Percentiles rank a stretch among this genome's conserved stretches.
Evolutionary conservation across 2,329 filamentous ascomycete species (phyloP).

Genomic region (Daldinia sp.): DNA sequence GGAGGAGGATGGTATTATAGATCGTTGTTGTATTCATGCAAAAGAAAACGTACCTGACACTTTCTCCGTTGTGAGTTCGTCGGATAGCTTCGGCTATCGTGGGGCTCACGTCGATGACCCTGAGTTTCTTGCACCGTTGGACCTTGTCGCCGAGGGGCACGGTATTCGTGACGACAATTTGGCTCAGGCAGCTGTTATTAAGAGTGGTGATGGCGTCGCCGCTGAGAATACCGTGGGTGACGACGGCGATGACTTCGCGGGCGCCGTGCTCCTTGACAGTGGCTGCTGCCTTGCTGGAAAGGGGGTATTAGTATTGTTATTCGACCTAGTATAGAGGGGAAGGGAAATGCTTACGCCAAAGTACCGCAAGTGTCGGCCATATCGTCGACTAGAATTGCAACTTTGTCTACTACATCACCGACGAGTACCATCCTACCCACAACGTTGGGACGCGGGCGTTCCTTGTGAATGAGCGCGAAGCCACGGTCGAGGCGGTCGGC

Average conservation of each 20-base stretch:
- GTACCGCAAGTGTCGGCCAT: slow-evolving; percentile 98
- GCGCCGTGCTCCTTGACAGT: slow-evolving; percentile 90
- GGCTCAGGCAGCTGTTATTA: slow-evolving; percentile 75
- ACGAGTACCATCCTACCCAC: slow-evolving; percentile 96
- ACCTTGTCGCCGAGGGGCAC: slow-evolving; percentile 82
- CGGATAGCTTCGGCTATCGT: slow-evolving; percentile 72
- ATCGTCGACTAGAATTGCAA: slow-evolving; percentile 96
- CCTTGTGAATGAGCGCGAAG: slow-evolving; percentile 97
- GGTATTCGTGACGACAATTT: slow-evolving; percentile 83
- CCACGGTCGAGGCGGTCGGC: slow-evolving; percentile 90
- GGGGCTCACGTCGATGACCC: slow-evolving; percentile 83
- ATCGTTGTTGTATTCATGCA: neutral
- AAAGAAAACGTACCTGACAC: slow-evolving; percentile 61
- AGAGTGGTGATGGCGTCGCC: slow-evolving; percentile 77
- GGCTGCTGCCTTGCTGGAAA: slow-evolving; percentile 81
- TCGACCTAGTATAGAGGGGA: too few relatives aligned
- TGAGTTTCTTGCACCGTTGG: slow-evolving; percentile 74
- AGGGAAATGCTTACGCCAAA: too few relatives aligned
- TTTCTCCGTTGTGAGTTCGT: slow-evolving; percentile 70
- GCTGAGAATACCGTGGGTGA: slow-evolving; percentile 88
- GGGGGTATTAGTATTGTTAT: slow-evolving; percentile 20
- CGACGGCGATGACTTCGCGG: slow-evolving; percentile 89
- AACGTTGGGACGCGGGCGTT: slow-evolving; percentile 86
- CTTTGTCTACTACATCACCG: slow-evolving; percentile 89
- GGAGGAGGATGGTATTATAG: neutral